Base-by-base conservation (phyloP, 139 green algal genomes). In the Edaphochlamys debaryana region DNA sequence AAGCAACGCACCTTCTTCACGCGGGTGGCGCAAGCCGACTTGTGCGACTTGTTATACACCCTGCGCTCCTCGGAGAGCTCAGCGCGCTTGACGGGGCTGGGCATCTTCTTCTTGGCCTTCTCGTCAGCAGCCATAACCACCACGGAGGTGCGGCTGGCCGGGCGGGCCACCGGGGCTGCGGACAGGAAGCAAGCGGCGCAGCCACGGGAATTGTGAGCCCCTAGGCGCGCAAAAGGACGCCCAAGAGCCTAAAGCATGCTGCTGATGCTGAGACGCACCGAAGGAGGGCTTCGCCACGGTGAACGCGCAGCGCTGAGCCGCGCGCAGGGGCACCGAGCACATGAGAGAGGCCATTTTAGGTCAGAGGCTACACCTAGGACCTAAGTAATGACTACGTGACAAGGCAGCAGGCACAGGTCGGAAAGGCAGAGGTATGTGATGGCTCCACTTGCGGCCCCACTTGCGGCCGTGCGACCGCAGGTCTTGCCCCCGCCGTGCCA, bases 1-100 rank as follows among this genome's bases (percentile, higher is more conserved):
- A n/a, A n/a, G n/a, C n/a, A n/a, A 8, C 74, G 41, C 64, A 95
- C 95, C 95, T 98, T 98, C 89, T 96, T 98, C 69, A 97, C 95
- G 68, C 94, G 80, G 11, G 95, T 98, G 25, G 91, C 90, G 58
- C 96, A 89, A 27, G 94, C 94, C 58, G 91, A 95, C 91, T 96
- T 98, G 67, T 89, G 86, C 42, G 79, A 66, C 91, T 95, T 98
- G 90, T 98, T 98, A 68, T 92, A 89, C 79, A 94, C 52, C 5
- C 95, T 86, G 20, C 85, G 69, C 79, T 91, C 94, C 89, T 95
- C 94, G 32, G 87, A 74, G 19, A 91, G 58, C 68, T 84, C 54
- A 15, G 86, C 87, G n/a, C 87, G 83, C 86, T 93, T 93, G 15
- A 91, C 90, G 23, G 84, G 64, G 50, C 60, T 73, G 81, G 71